Evolutionary conservation across 768 basidiomycete genomes (phyloP), one percentile per base, ranked within the genome.

Genomic region (Xerocomellus chrysenteron): DNA sequence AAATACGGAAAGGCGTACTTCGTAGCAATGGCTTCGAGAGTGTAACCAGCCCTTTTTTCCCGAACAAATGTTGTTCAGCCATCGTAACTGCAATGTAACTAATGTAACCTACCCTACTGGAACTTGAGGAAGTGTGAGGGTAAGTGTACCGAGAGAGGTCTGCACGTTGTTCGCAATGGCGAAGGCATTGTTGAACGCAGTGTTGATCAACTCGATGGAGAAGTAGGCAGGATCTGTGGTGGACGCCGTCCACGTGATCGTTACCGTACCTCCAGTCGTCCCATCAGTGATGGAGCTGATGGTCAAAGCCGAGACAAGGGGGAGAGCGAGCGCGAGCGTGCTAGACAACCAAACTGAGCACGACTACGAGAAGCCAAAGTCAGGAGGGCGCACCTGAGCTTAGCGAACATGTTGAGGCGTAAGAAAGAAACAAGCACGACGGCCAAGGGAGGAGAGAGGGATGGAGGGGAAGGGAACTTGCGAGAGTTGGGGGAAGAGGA

Each of bases 91-190:
- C 5, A 7, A 19, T 10, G 2, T 3, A 5, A 1, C 1, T 12
- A 24, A 46, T 17, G 5, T 0, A 1, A 52, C 65, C 36, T 61
- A 87, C 86, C 71, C 73, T 11, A 53, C 57, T 10, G 79, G 79
- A 28, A 87, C 75, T 19, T 73, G 48, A 17, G 84, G 84, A 4
- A 87, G 56, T 0, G 49, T 39, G n/a, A 87, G 14, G 1, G 73
- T 75, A 3, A 80, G 1, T 1, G 61, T 37, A 0, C 74, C 73
- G 5, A 50, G 13, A 2, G 71, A 40, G 1, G 81, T 74, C 21
- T 73, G 54, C 2, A 88, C 73, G 56, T 81, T 83, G 75, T 80
- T 85, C 13, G 77, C 79, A 52, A 88, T 76, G 45, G 80, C 85
- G 47, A 78, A 81, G 0, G 74, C 52, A 53, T 82, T 70, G 72